Evolutionary conservation across 2,329 filamentous ascomycete species (phyloP).

Genomic region (Cyphellophora attinorum): DNA sequence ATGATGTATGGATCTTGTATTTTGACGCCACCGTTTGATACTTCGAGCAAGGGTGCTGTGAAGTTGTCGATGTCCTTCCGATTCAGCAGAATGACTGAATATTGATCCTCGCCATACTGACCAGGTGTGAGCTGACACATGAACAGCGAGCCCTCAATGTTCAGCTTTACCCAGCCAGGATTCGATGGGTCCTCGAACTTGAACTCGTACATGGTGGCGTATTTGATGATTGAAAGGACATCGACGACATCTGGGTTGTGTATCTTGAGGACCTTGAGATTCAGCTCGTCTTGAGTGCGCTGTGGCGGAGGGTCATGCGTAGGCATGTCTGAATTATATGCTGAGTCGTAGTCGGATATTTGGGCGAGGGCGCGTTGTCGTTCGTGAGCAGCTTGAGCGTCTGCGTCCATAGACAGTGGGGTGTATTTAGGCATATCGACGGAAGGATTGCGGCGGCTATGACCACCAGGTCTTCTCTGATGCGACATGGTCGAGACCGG

Average conservation of each 20-base stretch:
- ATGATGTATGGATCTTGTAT: constrained; percentile 54
- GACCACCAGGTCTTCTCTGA: constrained; percentile 10
- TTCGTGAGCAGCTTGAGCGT: constrained; percentile 6
- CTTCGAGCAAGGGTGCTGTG: constrained; percentile 49
- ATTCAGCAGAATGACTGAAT: constrained; percentile 61
- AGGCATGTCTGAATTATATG: constrained; percentile 37
- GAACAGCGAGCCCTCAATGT: constrained; percentile 81
- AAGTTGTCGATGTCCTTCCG: constrained; percentile 63
- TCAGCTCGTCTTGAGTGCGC: constrained; percentile 75
- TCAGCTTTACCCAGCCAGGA: constrained; percentile 69
- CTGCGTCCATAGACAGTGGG: constrained; percentile 9
- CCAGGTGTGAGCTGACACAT: constrained; percentile 56
- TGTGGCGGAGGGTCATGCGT: constrained; percentile 32
- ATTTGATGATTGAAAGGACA: constrained; percentile 73
- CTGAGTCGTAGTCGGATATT: constrained; percentile 55
- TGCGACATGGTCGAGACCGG: background rate
- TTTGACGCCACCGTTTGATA: constrained; percentile 53
- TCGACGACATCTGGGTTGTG: constrained; percentile 65
- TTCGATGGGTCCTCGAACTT: constrained; percentile 46
- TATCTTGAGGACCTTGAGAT: constrained; percentile 71
- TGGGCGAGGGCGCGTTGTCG: constrained; percentile 5
- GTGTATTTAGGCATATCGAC: constrained; percentile 18
- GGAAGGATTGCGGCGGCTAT: constrained; percentile 16
- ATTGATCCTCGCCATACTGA: constrained; percentile 36
- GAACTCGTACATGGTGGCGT: constrained; percentile 79